A percentile compares a stretch with the other conserved stretches of the same genome.
These are phyloP conservation scores for Boletus patriciae DNA, from an alignment of 768 basidiomycete species.

Conservation along the genomic window DNA sequence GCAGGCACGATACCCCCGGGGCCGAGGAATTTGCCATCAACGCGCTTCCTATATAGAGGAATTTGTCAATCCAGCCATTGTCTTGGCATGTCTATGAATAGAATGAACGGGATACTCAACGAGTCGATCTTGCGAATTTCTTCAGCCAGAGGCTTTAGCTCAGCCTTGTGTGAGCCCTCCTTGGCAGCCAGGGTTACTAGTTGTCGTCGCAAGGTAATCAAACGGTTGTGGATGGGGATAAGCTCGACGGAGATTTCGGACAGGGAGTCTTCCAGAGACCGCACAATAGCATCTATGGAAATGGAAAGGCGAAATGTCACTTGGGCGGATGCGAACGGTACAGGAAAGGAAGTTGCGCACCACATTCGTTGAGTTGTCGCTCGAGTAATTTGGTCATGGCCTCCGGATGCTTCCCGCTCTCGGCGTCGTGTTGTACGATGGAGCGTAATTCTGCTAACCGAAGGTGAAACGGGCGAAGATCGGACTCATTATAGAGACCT, in stretches of 20 bases:
- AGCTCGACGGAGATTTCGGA: slow-evolving; percentile 88
- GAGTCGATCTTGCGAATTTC: slow-evolving; percentile 95
- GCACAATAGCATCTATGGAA: slow-evolving; percentile 67
- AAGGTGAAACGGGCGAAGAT: slow-evolving; percentile 83
- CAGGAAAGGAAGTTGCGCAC: slow-evolving; percentile 47
- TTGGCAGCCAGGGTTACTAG: slow-evolving; percentile 87
- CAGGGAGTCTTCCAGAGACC: slow-evolving; percentile 78
- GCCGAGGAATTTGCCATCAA: slow-evolving; percentile 94
- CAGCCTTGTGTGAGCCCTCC: slow-evolving; percentile 79
- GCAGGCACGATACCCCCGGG: slow-evolving; percentile 87
- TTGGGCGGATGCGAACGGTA: neutral
- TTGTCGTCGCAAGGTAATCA: slow-evolving; percentile 85
- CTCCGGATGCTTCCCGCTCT: slow-evolving; percentile 78
- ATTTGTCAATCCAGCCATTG: slow-evolving; percentile 1
- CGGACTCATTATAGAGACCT: slow-evolving; percentile 87
- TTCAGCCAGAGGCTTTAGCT: slow-evolving; percentile 87
- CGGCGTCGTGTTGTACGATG: slow-evolving; percentile 82
- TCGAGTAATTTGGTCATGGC: slow-evolving; percentile 88
- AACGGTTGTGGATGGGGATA: slow-evolving; percentile 83
- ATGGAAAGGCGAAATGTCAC: neutral
- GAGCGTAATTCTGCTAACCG: slow-evolving; percentile 79
- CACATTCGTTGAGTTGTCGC: slow-evolving; percentile 88
- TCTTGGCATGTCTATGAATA: slow-evolving; percentile 22
- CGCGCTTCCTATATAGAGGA: slow-evolving; percentile 63
- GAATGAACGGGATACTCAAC: slow-evolving; percentile 60